Evolutionary conservation across 441 rosid species (phyloP).

Genomic region (Flueggea neowawraea): DNA sequence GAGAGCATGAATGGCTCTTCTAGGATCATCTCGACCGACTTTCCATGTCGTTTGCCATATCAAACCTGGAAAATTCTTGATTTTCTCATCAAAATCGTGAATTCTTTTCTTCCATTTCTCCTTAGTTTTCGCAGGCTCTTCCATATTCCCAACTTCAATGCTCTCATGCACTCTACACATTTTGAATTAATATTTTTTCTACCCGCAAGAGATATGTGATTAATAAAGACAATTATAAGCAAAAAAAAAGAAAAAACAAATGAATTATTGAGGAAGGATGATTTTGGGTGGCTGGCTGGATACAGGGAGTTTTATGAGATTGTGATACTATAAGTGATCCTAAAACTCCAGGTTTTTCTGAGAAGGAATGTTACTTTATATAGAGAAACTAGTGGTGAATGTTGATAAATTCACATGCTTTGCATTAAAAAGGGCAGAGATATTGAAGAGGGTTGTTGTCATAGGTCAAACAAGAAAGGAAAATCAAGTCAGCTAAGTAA

Average conservation of each 20-base stretch:
- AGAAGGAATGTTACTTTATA: constrained; percentile 12
- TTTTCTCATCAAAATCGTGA: constrained; percentile 23
- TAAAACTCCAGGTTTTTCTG: background rate
- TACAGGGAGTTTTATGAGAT: no score
- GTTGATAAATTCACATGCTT: constrained; percentile 29
- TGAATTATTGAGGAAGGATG: no score
- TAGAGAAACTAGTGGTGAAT: constrained; percentile 1
- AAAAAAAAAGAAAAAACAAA: no score
- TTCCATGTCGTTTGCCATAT: constrained; percentile 35
- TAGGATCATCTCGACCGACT: constrained; percentile 72
- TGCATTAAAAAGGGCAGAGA: constrained; percentile 19
- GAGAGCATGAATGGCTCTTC: constrained; percentile 67
- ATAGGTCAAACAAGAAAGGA: background rate
- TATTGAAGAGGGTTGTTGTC: constrained; percentile 24
- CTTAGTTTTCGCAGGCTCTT: constrained; percentile 1
- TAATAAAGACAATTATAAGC: no score
- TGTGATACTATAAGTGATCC: no score
- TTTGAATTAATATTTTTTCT: background rate
- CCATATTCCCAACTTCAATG: constrained; percentile 30
- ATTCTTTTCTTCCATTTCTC: constrained; percentile 25
- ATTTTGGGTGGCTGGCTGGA: no score
- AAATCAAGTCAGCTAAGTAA: no score
- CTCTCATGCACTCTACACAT: constrained; percentile 15
- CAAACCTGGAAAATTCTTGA: constrained; percentile 28
- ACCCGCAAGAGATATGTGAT: no score